phyloP scores from a whole-genome alignment of 768 basidiomycete genomes.

The Pulveroboletus frians region DNA sequence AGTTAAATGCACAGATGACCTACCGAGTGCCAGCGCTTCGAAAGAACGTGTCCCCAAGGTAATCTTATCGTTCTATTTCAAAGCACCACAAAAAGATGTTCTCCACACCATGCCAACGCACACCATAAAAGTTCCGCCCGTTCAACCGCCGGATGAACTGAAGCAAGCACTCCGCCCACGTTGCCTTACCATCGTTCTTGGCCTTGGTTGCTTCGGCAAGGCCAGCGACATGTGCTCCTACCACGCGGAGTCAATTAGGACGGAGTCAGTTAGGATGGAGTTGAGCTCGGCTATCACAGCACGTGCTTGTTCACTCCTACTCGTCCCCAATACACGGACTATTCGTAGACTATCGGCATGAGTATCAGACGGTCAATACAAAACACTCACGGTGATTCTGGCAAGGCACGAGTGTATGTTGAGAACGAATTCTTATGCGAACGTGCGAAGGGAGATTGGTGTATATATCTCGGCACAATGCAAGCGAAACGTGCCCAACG shows the following conservation, averaged over 20 bases:
- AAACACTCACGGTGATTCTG: slow-evolving; percentile 11
- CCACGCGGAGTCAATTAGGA: too few relatives aligned
- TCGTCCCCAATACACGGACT: slow-evolving; percentile 7
- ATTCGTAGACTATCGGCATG: background rate
- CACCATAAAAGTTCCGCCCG: slow-evolving; percentile 12
- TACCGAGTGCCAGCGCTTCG: slow-evolving; percentile 61
- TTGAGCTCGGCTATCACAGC: slow-evolving; percentile 13
- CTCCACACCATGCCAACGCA: background rate
- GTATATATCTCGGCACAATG: too few relatives aligned
- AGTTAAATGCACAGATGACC: slow-evolving; percentile 10
- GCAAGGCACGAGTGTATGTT: background rate
- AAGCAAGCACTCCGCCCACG: background rate
- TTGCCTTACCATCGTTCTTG: too few relatives aligned
- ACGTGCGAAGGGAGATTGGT: background rate
- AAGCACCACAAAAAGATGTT: background rate
- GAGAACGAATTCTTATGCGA: slow-evolving; percentile 1
- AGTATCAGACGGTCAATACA: background rate
- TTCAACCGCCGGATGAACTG: slow-evolving; percentile 16
- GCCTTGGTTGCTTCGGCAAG: slow-evolving; percentile 12
- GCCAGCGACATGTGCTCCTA: slow-evolving; percentile 10
- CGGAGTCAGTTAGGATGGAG: slow-evolving; percentile 11
- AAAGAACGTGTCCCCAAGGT: slow-evolving; percentile 16
- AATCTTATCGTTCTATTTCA: slow-evolving; percentile 6
- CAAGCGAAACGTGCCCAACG: slow-evolving; percentile 4
- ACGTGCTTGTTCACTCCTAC: slow-evolving; percentile 4